phyloP scores from a whole-genome alignment of 139 green algal genomes.

The Dunaliella primolecta region DNA sequence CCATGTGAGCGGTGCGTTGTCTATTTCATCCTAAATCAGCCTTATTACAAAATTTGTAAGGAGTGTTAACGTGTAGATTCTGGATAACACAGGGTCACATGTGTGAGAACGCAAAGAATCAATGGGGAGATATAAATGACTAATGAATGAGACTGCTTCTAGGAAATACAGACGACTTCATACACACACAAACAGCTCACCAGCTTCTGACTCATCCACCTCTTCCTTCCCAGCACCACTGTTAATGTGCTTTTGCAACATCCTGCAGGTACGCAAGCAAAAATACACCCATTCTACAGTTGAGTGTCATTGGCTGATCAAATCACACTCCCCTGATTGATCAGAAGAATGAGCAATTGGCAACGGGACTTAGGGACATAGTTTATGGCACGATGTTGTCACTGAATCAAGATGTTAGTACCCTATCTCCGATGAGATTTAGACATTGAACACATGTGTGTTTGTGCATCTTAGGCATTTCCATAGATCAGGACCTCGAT shows the following conservation, averaged over 20 bases:
- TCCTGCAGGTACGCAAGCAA: neutral
- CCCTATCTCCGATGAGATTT: too few species aligned
- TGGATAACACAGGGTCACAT: neutral
- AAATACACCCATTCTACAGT: neutral
- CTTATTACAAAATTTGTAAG: neutral
- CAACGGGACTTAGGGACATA: neutral
- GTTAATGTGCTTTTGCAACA: neutral
- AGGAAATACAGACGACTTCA: neutral
- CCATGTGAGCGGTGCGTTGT: too few species aligned
- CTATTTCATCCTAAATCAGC: too few species aligned
- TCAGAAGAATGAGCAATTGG: neutral
- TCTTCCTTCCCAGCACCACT: neutral
- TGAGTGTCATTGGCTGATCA: too few species aligned
- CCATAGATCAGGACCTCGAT: too few species aligned
- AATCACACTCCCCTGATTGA: neutral
- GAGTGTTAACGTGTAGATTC: neutral
- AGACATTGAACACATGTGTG: too few species aligned
- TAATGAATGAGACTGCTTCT: too few species aligned
- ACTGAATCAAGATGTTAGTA: neutral
- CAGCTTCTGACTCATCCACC: neutral
- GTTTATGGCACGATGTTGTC: neutral
- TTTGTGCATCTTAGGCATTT: too few species aligned
- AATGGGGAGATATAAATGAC: too few species aligned
- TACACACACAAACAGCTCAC: neutral
- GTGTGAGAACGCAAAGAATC: too few species aligned